Evolutionary conservation across 2,329 filamentous ascomycete species (phyloP), one percentile per base, ranked within the genome.

Genomic region (Teratosphaeria viscida): DNA sequence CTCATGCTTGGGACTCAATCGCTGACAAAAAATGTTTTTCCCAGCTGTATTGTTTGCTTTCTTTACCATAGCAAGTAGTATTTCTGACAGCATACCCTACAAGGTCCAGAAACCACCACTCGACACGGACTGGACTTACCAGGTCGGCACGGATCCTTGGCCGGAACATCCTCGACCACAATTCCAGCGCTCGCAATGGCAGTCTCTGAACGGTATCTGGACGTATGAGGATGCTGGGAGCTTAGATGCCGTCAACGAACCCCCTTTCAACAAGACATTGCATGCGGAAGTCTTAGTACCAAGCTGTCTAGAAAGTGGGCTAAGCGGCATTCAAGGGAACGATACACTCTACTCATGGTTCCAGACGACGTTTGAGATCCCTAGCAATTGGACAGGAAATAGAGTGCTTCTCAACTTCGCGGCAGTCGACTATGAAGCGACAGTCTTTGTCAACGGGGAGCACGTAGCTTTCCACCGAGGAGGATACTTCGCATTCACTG

Each of bases 371-470:
- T 85, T 86, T 64, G 67, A 70, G 2, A 72, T 85, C 0, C 79
- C 82, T 0, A 63, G 68, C 0, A 65, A 69, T 16, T 85, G 82
- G 80, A 70, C 69, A 1, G 71, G 70, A 3, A 71, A 80, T 55
- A 74, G 75, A 1, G 71, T 83, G 0, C 64, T 85, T 2, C 69
- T 82, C 12, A 77, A 82, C 37, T 85, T 85, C 59, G 82, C 82
- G 12, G 83, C 83, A 2, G 82, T 85, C n/a, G 83, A 86, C 63
- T 85, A 85, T 62, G 78, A 84, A 56, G 81, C 81, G 6, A 81
- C 75, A 7, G 74, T 85, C n/a, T 86, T 81, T 79, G 72, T 83
- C 37, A 76, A 80, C 54, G 82, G 82, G 0, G 67, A 75, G 10
- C 77, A 78, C 29, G 77, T 82, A 2, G 81, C 80, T 2, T 75